Evolutionary conservation across 306 rosid genomes (phyloP).

Genomic region (Dalbergia cultrata): DNA sequence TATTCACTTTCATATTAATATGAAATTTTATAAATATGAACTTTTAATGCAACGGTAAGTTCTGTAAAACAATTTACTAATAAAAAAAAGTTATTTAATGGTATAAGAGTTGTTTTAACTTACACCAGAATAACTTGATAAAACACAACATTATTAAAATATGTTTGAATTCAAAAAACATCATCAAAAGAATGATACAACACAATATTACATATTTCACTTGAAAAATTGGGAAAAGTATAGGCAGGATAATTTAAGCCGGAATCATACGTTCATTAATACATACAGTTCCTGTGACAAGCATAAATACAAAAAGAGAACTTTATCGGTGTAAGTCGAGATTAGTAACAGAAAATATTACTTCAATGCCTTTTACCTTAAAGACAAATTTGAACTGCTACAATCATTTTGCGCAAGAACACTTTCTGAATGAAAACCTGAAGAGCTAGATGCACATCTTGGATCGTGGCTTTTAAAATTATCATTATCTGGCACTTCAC

Average conservation of each 20-base stretch:
- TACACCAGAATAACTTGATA: background rate
- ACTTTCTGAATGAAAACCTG: slow-evolving; percentile 56
- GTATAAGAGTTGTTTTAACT: background rate
- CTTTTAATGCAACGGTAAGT: background rate
- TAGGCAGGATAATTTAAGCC: background rate
- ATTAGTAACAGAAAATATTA: slow-evolving; percentile 14
- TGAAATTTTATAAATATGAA: background rate
- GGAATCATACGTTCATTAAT: slow-evolving; percentile 3
- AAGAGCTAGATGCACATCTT: slow-evolving; percentile 54
- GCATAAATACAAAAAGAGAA: slow-evolving; percentile 10
- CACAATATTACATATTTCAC: slow-evolving; percentile 15
- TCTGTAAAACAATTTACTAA: background rate
- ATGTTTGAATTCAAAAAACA: slow-evolving; percentile 14
- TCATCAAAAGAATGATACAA: slow-evolving; percentile 21
- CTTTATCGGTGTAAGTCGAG: slow-evolving; percentile 2
- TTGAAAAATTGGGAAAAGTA: background rate
- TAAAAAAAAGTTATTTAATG: background rate
- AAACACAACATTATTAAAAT: no score
- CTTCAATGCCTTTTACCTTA: slow-evolving; percentile 63
- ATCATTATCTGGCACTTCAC: slow-evolving; percentile 51
- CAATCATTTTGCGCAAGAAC: slow-evolving; percentile 48
- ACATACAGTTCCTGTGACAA: slow-evolving; percentile 19
- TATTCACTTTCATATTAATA: background rate
- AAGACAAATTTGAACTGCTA: slow-evolving; percentile 60
- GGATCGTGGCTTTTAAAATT: slow-evolving; percentile 47